Base-by-base conservation (phyloP, 768 basidiomycete species). In the Termitomyces sp. region DNA sequence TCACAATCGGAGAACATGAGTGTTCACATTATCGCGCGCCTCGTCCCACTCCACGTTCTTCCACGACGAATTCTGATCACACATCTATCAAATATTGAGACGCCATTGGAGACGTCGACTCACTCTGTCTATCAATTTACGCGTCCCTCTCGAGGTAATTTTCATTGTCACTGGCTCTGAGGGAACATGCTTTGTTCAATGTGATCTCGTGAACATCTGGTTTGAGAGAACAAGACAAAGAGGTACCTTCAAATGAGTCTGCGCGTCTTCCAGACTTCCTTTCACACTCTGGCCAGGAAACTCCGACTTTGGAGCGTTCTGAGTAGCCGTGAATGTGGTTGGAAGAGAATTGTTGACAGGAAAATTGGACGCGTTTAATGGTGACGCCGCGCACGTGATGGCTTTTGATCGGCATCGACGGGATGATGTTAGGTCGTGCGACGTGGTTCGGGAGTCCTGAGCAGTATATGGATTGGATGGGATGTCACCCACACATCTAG, bases 331-430 rank as follows among this genome's bases (percentile, higher is more conserved):
- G 9, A 39, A 44, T 26, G 41, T 51, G 24, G 55, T 55, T 50
- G 50, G 49, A 36, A 31, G 44, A 44, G 41, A 26, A 34, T n/a
- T 63, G 54, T 51, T 54, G 37, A 18, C 28, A 9, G 51, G 49
- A 56, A 63, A 63, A 60, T 41, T 58, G 55, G 57, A 46, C 59
- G 54, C 52, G 59, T 49, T 58, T 36, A 36, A 41, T 22, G 58
- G 54, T 22, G 58, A 55, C n/a, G 15, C 46, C 12, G 33, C 8
- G 33, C 62, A 63, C 62, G 62, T 63, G 62, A 63, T 56, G 51
- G 51, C 18, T 20, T 34, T 48, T 54, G 58, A 51, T 54, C 47
- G 29, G 41, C 39, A 45, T 31, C 34, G 45, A 24, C 50, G 50
- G 33, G 24, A 8, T 8, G 37, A 37, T 18, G 9, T 4, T 28